Base-by-base conservation (phyloP, 1,139 yeast genomes). In the Lodderomyces orthopsilosis region DNA sequence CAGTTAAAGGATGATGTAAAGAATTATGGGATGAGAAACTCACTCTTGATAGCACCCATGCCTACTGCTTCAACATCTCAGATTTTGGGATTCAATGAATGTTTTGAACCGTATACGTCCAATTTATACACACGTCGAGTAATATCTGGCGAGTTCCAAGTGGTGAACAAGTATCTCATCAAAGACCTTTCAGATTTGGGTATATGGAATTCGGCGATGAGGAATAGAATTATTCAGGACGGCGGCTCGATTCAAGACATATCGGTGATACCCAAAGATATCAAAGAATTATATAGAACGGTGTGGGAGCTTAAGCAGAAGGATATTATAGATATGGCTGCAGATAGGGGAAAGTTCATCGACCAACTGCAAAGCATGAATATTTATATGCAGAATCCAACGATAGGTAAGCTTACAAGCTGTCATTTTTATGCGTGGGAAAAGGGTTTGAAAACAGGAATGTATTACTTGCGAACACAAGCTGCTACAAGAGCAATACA, bases 341-440 rank as follows among this genome's bases (percentile, higher is more conserved):
- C 96, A 37, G 98, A 90, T 60, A 79, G 98, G 58, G 86, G 93
- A 38, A 89, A 95, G 23, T 93, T 81, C 67, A 84, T 93, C 59
- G 98, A 93, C 65, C 98, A 93, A 66, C 87, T 94, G 50, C 98
- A 93, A 69, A 83, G 94, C 44, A 73, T 93, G 77, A 93, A 91
- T 65, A 81, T 91, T 54, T 86, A 87, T 69, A 74, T 91, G 64
- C 82, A 79, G 61, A 80, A 83, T 45, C 97, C 97, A 41, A 87
- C 97, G 1, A 83, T 87, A 83, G 95, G 95, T 50, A 91, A 91
- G 64, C 75, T 93, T 52, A 91, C 98, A n/a, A 80, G 91, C 57
- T 91, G 91, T 94, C 98, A 93, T 66, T 93, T 93, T 71, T 89
- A 91, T 63, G 96, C 96, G 37, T 93, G 98, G 98, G 85, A 85